phyloP scores from a whole-genome alignment of 2,329 filamentous ascomycete species.

The Orbilia javanica region DNA sequence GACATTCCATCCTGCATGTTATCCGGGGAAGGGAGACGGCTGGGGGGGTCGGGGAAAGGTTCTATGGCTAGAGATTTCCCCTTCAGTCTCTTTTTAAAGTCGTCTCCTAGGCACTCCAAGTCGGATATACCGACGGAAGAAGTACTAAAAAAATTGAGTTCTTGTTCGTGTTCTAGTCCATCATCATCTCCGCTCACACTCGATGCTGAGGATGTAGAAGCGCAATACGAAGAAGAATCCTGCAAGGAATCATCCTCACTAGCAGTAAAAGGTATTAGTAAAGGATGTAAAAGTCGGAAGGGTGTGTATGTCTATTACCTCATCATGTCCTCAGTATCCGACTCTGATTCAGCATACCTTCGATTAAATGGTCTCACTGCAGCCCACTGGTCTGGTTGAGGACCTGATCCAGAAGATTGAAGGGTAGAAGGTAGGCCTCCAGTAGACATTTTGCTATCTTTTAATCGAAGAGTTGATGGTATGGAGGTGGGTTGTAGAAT shows the following conservation, averaged over 20 bases:
- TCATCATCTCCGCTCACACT: conserved; percentile 3
- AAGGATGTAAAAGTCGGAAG: background rate
- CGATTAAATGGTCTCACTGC: background rate
- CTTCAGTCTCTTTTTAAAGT: background rate
- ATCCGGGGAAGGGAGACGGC: background rate
- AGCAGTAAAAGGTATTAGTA: background rate
- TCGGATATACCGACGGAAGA: background rate
- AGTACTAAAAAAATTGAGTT: background rate
- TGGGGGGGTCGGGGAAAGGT: background rate
- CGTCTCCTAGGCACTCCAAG: background rate
- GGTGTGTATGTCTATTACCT: background rate
- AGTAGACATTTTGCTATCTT: background rate
- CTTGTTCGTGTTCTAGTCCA: background rate
- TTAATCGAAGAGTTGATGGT: background rate
- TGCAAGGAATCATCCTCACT: background rate
- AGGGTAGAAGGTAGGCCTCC: background rate
- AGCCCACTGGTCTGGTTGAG: background rate
- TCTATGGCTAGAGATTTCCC: background rate
- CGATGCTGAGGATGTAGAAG: background rate
- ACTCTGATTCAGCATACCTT: background rate
- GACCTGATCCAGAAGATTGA: background rate
- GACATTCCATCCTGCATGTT: background rate
- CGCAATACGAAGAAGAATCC: background rate
- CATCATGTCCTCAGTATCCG: background rate
- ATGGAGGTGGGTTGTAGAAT: background rate